Evolutionary conservation across 768 basidiomycete species (phyloP), one percentile per base, ranked within the genome.

Genomic region (Lactarius psammicola): DNA sequence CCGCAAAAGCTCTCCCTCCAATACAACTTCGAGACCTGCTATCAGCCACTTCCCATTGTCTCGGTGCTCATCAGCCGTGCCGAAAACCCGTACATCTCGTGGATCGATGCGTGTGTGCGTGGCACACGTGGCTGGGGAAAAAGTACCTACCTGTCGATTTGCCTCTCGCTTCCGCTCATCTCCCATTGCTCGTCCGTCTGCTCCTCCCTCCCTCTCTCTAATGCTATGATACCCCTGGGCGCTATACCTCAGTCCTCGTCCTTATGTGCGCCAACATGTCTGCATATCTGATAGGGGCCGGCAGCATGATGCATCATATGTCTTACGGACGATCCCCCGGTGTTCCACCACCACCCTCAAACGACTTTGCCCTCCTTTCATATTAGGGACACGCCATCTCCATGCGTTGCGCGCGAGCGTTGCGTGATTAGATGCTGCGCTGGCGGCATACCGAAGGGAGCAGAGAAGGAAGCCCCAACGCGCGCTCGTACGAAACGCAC

Each of bases 351-450:
- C n/a, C 56, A 56, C 55, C 31, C 20, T 23, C 60, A 65, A 46
- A 55, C 38, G 55, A 44, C 20, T 26, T 49, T 23, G 42, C 23
- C 44, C 28, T 26, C 23, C 7, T 15, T 51, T 51, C 49, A 51
- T 51, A 51, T 51, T 15, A 11, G 4, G 46, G 26, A 49, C 59
- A 65, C 44, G 64, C 60, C 49, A 56, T 65, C 55, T 49, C 44
- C 54, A 65, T 7, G 60, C 60, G 42, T 36, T 46, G 13, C 20
- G 17, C 4, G 20, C 56, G 26, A 51, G 40, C 40, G 17, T 40
- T 40, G 5, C 20, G 31, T 44, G 46, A 51, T 36, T 57, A 13
- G 46, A 64, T 59, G 62, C 34, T 58, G 56, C 46, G 56, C 46
- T 26, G 34, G 57, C 30, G 34, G n/a, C 31, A 38, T 20, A 31